Conservation (phyloP, 176 grass and related monocot species). For the Elaeis guineensis region DNA sequence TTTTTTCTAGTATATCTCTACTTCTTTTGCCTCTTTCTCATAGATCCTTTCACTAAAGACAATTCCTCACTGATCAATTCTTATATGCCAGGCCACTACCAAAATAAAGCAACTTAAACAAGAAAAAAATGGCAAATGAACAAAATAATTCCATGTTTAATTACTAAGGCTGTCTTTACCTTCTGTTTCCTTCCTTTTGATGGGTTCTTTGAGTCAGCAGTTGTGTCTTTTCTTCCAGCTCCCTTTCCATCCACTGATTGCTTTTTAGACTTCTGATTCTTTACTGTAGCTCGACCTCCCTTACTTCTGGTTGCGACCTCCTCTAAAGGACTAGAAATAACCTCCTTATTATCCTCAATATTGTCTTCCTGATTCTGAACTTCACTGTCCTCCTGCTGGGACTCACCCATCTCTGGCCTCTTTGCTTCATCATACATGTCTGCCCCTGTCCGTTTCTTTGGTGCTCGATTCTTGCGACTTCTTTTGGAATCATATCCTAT, state of each 20-base stretch:
- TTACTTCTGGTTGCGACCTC: conserved; percentile 26
- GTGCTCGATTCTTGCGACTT: conserved; percentile 28
- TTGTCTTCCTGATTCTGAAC: conserved; percentile 26
- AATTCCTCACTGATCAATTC: too few species aligned
- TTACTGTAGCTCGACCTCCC: conserved; percentile 30
- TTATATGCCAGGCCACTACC: too few species aligned
- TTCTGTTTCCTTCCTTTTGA: conserved; percentile 83
- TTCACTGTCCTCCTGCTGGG: conserved; percentile 8
- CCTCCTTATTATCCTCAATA: conserved; percentile 30
- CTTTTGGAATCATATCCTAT: conserved; percentile 23
- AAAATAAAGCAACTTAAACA: neutral
- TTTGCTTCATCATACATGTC: neutral
- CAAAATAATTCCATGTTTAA: neutral
- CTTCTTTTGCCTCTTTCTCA: too few species aligned
- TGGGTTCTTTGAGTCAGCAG: conserved; percentile 32
- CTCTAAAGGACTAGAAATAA: conserved; percentile 31
- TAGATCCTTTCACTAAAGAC: too few species aligned
- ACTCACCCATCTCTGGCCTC: conserved; percentile 21
- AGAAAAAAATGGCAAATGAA: neutral
- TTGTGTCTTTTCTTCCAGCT: conserved; percentile 34
- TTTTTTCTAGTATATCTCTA: too few species aligned
- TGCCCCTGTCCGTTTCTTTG: conserved; percentile 14
- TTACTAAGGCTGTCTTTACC: conserved; percentile 23
- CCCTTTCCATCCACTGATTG: conserved; percentile 19
- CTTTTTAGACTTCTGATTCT: conserved; percentile 61